Evolutionary conservation across 2,329 filamentous ascomycete species (phyloP).

Genomic region (Colletotrichum tropicale): DNA sequence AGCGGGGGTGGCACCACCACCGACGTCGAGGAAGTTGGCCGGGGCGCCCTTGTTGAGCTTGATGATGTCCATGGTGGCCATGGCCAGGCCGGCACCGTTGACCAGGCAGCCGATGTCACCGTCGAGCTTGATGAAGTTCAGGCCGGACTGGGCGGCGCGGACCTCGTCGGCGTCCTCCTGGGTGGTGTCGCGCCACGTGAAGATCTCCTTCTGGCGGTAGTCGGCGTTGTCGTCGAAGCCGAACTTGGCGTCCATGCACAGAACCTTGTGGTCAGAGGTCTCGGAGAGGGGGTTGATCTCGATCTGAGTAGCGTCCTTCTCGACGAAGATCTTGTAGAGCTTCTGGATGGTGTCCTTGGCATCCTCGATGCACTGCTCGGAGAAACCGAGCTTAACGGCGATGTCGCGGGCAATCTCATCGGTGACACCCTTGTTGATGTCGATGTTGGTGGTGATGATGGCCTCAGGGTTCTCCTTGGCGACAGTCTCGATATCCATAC

Average conservation of each 20-base stretch:
- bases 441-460: slow-evolving; percentile 90
- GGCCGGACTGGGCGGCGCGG: slow-evolving; percentile 85
- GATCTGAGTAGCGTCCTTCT: slow-evolving; percentile 98
- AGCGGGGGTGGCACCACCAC: slow-evolving; percentile 93
- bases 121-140: slow-evolving; percentile 99
- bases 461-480: slow-evolving; percentile 97
- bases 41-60: slow-evolving; percentile 97
- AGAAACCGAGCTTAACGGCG: slow-evolving; percentile 92
- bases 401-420: slow-evolving; percentile 93
- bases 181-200: slow-evolving; percentile 88
- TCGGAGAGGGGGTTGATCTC: slow-evolving; percentile 99
- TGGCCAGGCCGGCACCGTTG: slow-evolving; percentile 98
- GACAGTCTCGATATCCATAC: slow-evolving; percentile 98
- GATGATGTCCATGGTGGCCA: slow-evolving; percentile 99
- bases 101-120: slow-evolving; percentile 99
- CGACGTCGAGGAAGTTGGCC: slow-evolving; percentile 98
- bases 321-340: slow-evolving; percentile 97
- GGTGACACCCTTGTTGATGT: slow-evolving; percentile 94
- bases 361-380: slow-evolving; percentile 94
- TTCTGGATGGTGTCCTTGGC: slow-evolving; percentile 98
- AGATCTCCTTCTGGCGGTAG: slow-evolving; percentile 96
- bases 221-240: slow-evolving; percentile 99
- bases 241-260: slow-evolving; percentile 99
- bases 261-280: slow-evolving; percentile 96
- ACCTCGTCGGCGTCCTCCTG: slow-evolving; percentile 99